Percentiles rank a stretch among this genome's conserved stretches.
phyloP scores from a whole-genome alignment of 2,329 filamentous ascomycete genomes.

The Lizonia empirigonia region DNA sequence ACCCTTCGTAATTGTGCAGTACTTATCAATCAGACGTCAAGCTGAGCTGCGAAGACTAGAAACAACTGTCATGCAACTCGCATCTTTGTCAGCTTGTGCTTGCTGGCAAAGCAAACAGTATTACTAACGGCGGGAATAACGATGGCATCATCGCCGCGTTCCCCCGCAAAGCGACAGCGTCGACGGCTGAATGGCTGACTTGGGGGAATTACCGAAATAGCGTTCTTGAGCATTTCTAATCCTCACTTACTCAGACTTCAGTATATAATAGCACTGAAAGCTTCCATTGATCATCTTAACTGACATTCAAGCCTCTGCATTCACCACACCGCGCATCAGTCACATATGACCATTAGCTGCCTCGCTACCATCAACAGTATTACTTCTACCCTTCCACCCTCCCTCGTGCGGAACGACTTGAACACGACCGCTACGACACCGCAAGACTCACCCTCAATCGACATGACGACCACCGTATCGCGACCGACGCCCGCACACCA shows the following conservation, averaged over 20 bases:
- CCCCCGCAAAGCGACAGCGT: conserved; percentile 25
- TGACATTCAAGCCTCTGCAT: conserved; percentile 12
- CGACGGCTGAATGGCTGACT: conserved; percentile 14
- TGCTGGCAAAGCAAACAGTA: conserved; percentile 24
- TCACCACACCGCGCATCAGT: not conserved
- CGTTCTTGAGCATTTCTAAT: conserved; percentile 38
- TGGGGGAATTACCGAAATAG: conserved; percentile 5
- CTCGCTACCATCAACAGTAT: conserved; percentile 8
- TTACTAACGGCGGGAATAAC: conserved; percentile 42
- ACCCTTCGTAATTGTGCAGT: too few species aligned
- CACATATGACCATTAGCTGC: conserved; percentile 6
- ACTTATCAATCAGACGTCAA: not conserved
- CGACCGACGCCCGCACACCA: conserved; percentile 52
- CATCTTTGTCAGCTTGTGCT: conserved; percentile 31
- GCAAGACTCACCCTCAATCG: conserved; percentile 22
- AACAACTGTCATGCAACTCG: conserved; percentile 32
- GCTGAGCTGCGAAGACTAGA: not conserved
- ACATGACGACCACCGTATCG: conserved; percentile 52
- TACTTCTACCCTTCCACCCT: not conserved
- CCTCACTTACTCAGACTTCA: not conserved
- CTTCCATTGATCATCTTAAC: not conserved
- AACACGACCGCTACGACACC: not conserved
- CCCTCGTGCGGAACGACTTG: conserved; percentile 5
- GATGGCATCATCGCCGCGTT: conserved; percentile 44
- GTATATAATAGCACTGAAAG: conserved; percentile 29